phyloP scores from a whole-genome alignment of 345 rosid species.

The Clausena lansium region DNA sequence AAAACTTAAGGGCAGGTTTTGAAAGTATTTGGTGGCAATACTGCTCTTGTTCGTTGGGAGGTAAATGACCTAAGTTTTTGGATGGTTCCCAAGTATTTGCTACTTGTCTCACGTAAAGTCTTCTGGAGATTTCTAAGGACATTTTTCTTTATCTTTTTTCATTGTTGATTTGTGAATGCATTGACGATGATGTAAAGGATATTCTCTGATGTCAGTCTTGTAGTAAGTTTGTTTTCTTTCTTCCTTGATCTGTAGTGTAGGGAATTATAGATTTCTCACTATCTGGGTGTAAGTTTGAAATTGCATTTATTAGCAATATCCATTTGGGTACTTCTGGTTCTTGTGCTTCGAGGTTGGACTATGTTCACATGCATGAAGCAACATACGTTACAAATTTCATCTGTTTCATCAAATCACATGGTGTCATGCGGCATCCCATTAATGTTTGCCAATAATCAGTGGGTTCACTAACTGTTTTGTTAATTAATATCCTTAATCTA shows the following conservation, averaged over 20 bases:
- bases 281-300: not conserved
- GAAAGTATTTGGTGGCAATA: constrained; percentile 54
- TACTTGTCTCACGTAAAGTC: not conserved
- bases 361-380: not conserved
- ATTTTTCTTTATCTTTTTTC: not conserved
- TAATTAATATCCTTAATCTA: not conserved
- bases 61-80: constrained; percentile 35
- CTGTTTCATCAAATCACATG: not conserved
- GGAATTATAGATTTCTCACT: not conserved
- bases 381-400: not conserved
- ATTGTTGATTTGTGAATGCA: constrained; percentile 3
- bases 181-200: not conserved
- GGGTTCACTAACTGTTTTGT: not conserved
- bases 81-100: constrained; percentile 9
- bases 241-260: not conserved
- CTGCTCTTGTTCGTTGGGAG: constrained; percentile 97
- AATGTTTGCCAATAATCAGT: not conserved
- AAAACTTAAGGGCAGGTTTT: constrained; percentile 72
- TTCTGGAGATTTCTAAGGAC: constrained; percentile 2
- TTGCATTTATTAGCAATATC: not conserved
- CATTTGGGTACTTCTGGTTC: not conserved
- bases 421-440: not conserved
- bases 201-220: not conserved
- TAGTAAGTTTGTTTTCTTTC: not conserved
- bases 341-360: not conserved